Base-by-base conservation (phyloP, 768 basidiomycete species). In the Serendipita sp. region DNA sequence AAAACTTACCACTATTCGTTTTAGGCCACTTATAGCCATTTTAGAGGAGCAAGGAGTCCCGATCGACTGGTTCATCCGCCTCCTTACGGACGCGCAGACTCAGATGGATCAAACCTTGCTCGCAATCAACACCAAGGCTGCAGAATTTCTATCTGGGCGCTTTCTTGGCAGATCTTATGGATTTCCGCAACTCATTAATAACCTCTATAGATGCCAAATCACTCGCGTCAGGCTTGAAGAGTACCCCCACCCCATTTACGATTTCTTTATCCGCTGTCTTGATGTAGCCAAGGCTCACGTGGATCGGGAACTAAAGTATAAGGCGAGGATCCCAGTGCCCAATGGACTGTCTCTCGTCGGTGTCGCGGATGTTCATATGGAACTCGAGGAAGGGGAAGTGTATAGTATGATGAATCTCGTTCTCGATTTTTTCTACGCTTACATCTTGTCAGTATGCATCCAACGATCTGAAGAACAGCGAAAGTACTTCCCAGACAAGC, bases 311-410 rank as follows among this genome's bases (percentile, higher is more conserved):
- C 74, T 87, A 20, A 88, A 87, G 64, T 76, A 77, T 64, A 74
- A 76, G 13, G 84, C 85, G 0, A 78, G 85, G 3, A 88, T 89
- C 42, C 84, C 84, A 13, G 74, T 89, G 14, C 80, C 79, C 0
- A 74, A 74, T 3, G 81, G 78, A 2, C 84, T 79, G 75, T 88
- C 84, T 0, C 70, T 90, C 1, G 86, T 87, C 3, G 86, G 86
- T 0, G 79, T 88, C 4, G 84, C 84, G 0, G 86, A 90, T 68
- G 75, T 82, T 0, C 81, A 83, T 64, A 69, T 71, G 1, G 79
- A 75, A 63, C 75, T 88, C 3, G 33, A 74, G 34, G 77, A 78
- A 62, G 76, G 76, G 1, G 74, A 86, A 65, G 77, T 88, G 20
- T 90, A 85, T 67, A 78, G 80, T 43, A 74, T 73, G 28, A 69